Evolutionary conservation across 1,284 basidiomycete species (phyloP).

Genomic region (Taiwanofungus camphoratus): DNA sequence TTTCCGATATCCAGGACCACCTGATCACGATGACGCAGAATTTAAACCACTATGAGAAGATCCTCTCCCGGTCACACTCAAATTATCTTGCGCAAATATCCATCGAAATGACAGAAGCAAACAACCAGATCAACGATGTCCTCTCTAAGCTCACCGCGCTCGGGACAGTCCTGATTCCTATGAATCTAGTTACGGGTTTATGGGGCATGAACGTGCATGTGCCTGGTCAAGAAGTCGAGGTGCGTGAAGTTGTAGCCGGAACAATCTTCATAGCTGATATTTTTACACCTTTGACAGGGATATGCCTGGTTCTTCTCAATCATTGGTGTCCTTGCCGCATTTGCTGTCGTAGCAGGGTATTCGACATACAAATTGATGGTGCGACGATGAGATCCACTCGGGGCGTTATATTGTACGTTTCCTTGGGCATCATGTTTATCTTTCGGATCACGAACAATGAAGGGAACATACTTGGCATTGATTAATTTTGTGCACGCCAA

Average conservation of each 20-base stretch:
- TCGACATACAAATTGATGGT: conserved; percentile 79
- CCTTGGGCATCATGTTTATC: too few relatives aligned
- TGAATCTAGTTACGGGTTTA: conserved; percentile 89
- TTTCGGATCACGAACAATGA: too few relatives aligned
- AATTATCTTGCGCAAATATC: conserved; percentile 98
- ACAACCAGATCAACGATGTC: conserved; percentile 99
- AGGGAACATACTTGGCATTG: too few relatives aligned
- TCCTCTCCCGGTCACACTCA: conserved; percentile 97
- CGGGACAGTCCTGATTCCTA: conserved; percentile 95
- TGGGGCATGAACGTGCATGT: conserved; percentile 95
- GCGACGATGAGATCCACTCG: conserved; percentile 19
- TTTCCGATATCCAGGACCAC: conserved; percentile 97
- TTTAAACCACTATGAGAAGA: conserved; percentile 98
- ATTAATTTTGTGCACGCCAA: too few relatives aligned
- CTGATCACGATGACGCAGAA: conserved; percentile 99
- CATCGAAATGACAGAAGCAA: conserved; percentile 99
- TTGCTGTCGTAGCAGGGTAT: conserved; percentile 79
- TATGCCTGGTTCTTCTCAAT: conserved; percentile 86
- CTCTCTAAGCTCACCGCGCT: conserved; percentile 97
- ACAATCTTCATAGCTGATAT: background rate
- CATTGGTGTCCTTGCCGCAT: conserved; percentile 68
- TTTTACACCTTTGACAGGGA: conserved; percentile 26
- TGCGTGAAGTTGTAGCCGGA: conserved; percentile 28
- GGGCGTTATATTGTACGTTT: too few relatives aligned
- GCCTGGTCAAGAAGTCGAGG: conserved; percentile 67